These are phyloP conservation scores for Phaffia rhodozyma DNA, from an alignment of 1,284 basidiomycete genomes.

Conservation along the genomic window DNA sequence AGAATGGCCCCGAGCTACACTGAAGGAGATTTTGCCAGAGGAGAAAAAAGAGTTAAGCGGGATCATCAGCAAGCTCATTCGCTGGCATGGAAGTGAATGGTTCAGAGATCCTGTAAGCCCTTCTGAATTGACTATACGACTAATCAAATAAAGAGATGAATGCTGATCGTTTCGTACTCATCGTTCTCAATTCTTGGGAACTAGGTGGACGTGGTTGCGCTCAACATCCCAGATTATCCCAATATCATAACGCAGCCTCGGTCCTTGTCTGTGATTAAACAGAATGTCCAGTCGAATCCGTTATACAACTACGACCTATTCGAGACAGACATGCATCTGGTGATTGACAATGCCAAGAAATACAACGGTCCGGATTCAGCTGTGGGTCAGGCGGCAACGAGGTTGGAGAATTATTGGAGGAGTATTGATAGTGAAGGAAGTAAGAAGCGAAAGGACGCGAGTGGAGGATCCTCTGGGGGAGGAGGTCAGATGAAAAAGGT, in stretches of 20 bases:
- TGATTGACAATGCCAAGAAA: conserved; percentile 69
- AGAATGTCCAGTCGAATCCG: conserved; percentile 68
- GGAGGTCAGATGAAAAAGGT: not conserved
- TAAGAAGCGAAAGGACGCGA: conserved; percentile 17
- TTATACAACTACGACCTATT: conserved; percentile 65
- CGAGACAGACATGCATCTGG: conserved; percentile 68
- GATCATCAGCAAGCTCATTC: conserved; percentile 56
- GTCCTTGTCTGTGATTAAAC: conserved; percentile 58
- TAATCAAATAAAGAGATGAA: conserved; percentile 3
- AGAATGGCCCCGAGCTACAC: conserved; percentile 72
- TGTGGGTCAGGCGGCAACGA: conserved; percentile 43
- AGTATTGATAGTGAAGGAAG: conserved; percentile 20
- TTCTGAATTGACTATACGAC: conserved; percentile 17
- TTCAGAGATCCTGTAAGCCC: conserved; percentile 65
- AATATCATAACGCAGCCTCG: conserved; percentile 50
- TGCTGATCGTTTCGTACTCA: conserved; percentile 29
- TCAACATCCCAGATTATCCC: conserved; percentile 71
- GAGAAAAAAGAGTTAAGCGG: conserved; percentile 71
- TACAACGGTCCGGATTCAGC: conserved; percentile 75
- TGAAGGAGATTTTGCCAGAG: conserved; percentile 58
- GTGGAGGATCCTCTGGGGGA: not conserved
- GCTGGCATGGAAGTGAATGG: conserved; percentile 60
- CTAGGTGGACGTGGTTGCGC: conserved; percentile 47
- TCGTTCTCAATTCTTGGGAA: conserved; percentile 22
- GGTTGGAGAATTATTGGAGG: conserved; percentile 31